Percentiles rank a stretch among this genome's conserved stretches.
Conservation (phyloP, 495 filamentous ascomycete genomes). For the Lichenothelia convexa region DNA sequence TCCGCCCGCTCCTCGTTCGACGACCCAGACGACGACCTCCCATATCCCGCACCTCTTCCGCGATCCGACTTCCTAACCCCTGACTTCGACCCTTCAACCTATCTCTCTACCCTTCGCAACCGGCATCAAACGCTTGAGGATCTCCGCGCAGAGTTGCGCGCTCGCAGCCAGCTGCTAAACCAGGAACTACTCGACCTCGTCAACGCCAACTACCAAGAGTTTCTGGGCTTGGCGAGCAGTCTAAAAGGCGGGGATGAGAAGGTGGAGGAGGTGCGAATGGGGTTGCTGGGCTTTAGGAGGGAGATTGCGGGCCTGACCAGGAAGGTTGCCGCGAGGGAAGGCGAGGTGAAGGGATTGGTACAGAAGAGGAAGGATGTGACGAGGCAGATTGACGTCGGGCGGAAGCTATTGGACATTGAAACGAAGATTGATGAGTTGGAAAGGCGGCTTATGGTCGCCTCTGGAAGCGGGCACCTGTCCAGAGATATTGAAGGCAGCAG, state of each 20-base stretch:
- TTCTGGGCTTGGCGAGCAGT: conserved; percentile 63
- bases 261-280: conserved; percentile 79
- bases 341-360: conserved; percentile 35
- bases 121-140: conserved; percentile 94
- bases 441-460: conserved; percentile 42
- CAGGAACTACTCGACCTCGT: conserved; percentile 84
- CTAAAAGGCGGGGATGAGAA: conserved; percentile 78
- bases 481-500: conserved; percentile 27
- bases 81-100: conserved; percentile 61
- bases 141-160: conserved; percentile 65
- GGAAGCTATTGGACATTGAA: conserved; percentile 30
- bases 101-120: conserved; percentile 65
- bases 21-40: conserved; percentile 42
- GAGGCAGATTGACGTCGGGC: conserved; percentile 28
- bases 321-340: conserved; percentile 32
- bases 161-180: conserved; percentile 52
- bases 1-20: conserved; percentile 16
- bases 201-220: conserved; percentile 83
- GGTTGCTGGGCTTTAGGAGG: conserved; percentile 63
- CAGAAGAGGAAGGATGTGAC: conserved; percentile 34
- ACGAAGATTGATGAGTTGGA: conserved; percentile 46
- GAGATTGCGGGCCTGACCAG: conserved; percentile 45
- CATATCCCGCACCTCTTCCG: conserved; percentile 66
- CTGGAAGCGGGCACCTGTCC: conserved; percentile 15
- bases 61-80: conserved; percentile 61